Evolutionary conservation across 2,329 filamentous ascomycete genomes (phyloP), one percentile per base, ranked within the genome.

Genomic region (Bipolaris bicolor): DNA sequence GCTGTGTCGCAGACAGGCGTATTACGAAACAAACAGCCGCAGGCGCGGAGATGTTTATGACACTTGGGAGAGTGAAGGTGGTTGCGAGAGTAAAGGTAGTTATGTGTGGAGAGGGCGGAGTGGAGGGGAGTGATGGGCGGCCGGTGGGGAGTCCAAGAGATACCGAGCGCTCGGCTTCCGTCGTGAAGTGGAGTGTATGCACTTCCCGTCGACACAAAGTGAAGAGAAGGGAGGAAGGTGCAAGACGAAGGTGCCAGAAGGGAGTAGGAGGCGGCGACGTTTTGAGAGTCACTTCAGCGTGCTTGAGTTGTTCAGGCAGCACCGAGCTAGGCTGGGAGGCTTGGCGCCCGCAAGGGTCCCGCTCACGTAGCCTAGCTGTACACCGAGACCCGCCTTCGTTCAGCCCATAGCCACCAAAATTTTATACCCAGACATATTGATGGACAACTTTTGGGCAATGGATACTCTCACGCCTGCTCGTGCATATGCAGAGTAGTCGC

Each of bases 241-340:
- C 36, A 11, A 61, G 49, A 65, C 65, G 59, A 67, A 66, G 54
- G 58, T 60, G 59, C 47, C 45, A 44, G 47, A 40, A 45, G 41
- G 47, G 55, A 61, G 51, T 24, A 24, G 24, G 26, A 58, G 55
- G 65, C 65, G 64, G 64, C 61, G 64, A 63, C 60, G 58, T 72
- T 67, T 68, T 68, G 65, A 71, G 67, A 68, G 57, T 65, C 62
- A 69, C 61, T 49, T 63, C 53, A 58, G 64, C 62, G 63, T 44
- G 47, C 29, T 58, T 41, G 48, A 51, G 51, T 45, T 46, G 61
- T 70, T 72, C 68, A 73, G 71, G 70, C 70, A 68, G 57, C 67
- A 71, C 58, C 67, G 64, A 65, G 58, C 61, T 64, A 52, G 49
- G 34, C 29, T 16, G 34, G 26, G 15, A 41, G 57, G 54, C 65